A percentile compares a stretch with the other conserved stretches of the same genome.
phyloP scores from a whole-genome alignment of 2,329 filamentous ascomycete species.

The Fusarium caatingaense region DNA sequence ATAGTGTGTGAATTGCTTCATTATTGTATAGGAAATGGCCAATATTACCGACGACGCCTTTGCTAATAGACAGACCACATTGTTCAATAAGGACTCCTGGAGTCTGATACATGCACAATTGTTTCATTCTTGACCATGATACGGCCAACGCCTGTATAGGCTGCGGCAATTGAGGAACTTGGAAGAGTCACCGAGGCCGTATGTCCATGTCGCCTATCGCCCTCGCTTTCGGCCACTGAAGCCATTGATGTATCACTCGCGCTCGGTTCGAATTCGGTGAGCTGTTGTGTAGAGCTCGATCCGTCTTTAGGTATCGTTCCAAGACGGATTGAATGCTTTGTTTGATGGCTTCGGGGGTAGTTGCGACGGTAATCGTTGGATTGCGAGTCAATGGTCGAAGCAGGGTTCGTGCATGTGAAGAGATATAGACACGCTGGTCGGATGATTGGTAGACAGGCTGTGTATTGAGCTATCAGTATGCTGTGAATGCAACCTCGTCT shows the following conservation, averaged over 20 bases:
- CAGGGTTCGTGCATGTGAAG: constrained; percentile 14
- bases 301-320: constrained; percentile 26
- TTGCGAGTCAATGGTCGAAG: constrained; percentile 8
- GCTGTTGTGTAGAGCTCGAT: constrained; percentile 35
- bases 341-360: constrained; percentile 15
- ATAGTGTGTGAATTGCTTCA: neutral
- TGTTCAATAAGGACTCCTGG: neutral
- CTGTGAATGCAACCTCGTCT: too few relatives aligned
- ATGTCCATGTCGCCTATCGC: constrained; percentile 3
- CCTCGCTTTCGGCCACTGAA: constrained; percentile 28
- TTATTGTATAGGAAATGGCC: neutral
- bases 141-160: neutral
- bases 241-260: constrained; percentile 12
- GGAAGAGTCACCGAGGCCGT: constrained; percentile 12
- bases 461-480: neutral
- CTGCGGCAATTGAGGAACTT: neutral
- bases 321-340: constrained; percentile 31
- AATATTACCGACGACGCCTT: neutral
- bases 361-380: constrained; percentile 13
- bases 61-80: too few relatives aligned
- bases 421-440: constrained; percentile 36
- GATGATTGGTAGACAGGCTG: constrained; percentile 42
- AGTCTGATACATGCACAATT: constrained; percentile 7
- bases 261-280: constrained; percentile 14
- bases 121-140: constrained; percentile 43